phyloP scores from a whole-genome alignment of 768 basidiomycete genomes.

The Cyclocybe aegerita region DNA sequence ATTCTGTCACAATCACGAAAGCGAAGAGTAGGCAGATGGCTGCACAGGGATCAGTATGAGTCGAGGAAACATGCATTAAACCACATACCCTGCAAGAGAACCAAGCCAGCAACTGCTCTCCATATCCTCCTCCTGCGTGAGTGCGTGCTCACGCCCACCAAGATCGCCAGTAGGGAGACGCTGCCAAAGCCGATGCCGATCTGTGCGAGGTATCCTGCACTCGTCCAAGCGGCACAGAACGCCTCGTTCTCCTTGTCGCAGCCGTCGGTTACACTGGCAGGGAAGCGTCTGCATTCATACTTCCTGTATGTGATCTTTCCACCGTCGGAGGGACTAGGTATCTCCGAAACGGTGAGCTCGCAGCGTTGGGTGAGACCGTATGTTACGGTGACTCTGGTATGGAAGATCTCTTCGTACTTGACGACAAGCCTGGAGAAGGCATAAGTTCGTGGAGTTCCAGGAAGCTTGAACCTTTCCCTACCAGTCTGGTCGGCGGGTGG shows the following conservation, averaged over 20 bases:
- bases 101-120: slow-evolving; percentile 67
- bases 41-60: slow-evolving; percentile 19
- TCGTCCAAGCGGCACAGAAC: slow-evolving; percentile 71
- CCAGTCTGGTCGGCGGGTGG: slow-evolving; percentile 64
- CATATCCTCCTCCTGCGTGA: slow-evolving; percentile 75
- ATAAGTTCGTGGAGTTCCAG: not conserved
- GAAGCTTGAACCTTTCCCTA: slow-evolving; percentile 25
- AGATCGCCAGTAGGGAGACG: slow-evolving; percentile 54
- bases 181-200: slow-evolving; percentile 64
- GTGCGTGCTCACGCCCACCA: slow-evolving; percentile 71
- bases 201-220: slow-evolving; percentile 66
- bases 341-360: slow-evolving; percentile 44
- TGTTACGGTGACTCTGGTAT: slow-evolving; percentile 45
- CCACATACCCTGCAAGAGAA: slow-evolving; percentile 57
- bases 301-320: slow-evolving; percentile 50
- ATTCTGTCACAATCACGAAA: slow-evolving; percentile 63
- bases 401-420: slow-evolving; percentile 40
- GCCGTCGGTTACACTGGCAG: slow-evolving; percentile 45
- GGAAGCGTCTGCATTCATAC: slow-evolving; percentile 67
- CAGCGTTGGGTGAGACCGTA: slow-evolving; percentile 65
- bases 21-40: slow-evolving; percentile 61
- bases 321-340: slow-evolving; percentile 45
- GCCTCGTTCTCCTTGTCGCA: slow-evolving; percentile 52
- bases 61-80: not conserved
- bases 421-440: slow-evolving; percentile 41